Evolutionary conservation across 228 moss, liverwort and hornwort species (phyloP).

Genomic region (Sphagnum fallax): DNA sequence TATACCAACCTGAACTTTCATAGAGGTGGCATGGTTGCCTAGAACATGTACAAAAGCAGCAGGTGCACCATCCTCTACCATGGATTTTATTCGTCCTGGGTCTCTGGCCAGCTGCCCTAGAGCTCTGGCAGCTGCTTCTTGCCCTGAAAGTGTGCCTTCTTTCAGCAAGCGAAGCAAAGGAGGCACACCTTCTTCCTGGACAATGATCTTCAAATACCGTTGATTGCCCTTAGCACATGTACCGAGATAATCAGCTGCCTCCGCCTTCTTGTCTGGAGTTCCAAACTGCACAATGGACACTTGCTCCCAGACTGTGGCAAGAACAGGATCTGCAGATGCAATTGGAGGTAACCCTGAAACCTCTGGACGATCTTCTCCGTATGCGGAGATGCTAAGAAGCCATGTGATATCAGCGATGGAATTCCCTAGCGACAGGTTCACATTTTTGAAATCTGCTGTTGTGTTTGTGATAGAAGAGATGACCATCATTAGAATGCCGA

Average conservation of each 20-base stretch:
- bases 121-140: constrained; percentile 47
- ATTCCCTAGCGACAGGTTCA: constrained; percentile 27
- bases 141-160: constrained; percentile 34
- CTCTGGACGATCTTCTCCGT: constrained; percentile 46
- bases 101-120: constrained; percentile 38
- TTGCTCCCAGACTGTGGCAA: constrained; percentile 48
- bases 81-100: constrained; percentile 25
- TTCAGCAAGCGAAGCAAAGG: constrained; percentile 46
- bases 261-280: constrained; percentile 22
- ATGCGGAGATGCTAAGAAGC: constrained; percentile 52
- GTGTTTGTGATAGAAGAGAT: constrained; percentile 47
- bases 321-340: constrained; percentile 36
- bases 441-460: constrained; percentile 39
- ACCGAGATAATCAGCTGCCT: constrained; percentile 23
- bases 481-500: constrained; percentile 47
- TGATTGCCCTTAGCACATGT: constrained; percentile 32
- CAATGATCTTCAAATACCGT: constrained; percentile 48
- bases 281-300: constrained; percentile 51
- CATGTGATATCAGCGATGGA: constrained; percentile 50
- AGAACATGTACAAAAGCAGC: constrained; percentile 32
- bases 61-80: constrained; percentile 26
- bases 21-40: constrained; percentile 12
- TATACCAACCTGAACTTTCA: constrained; percentile 48
- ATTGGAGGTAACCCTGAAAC: constrained; percentile 47
- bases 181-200: constrained; percentile 51